Evolutionary conservation across 202 grass and related monocot species (phyloP), one percentile per base, ranked within the genome.

Genomic region (Cymbopogon flexuosus): DNA sequence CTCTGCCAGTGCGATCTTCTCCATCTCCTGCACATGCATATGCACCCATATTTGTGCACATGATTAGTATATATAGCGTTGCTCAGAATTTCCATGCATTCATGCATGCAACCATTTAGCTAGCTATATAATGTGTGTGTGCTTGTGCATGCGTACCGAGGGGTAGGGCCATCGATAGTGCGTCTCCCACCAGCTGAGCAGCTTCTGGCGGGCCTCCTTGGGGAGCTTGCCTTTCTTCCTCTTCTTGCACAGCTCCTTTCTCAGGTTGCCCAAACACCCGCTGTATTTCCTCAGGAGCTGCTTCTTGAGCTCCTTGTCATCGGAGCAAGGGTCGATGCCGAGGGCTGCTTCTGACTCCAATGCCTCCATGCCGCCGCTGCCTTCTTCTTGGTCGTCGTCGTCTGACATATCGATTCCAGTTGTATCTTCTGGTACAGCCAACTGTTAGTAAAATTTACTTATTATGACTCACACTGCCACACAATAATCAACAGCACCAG

Each of bases 151-250:
- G 60, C 68, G 1, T 83, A 91, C 86, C 37, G 79, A 89, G n/a
- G 87, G 83, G 62, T 89, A 89, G 16, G 84, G 70, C 71, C 86
- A 89, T n/a, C 72, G 85, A 10, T 84, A 89, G 56, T 92, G 90
- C 37, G 70, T 52, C 22, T 89, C 83, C 80, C 87, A 92, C 90
- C 83, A 92, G 37, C 23, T 78, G 21, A 89, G 75, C 33, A 89
- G 84, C 79, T 84, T 79, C 78, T 80, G 68, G 2, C 83, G 57
- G 6, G 83, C 87, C 30, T 92, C 87, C 62, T 74, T 92, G 19
- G 84, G 71, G 19, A 89, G 87, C 67, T 87, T 87, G 31, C 81
- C 61, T 60, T 87, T 89, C 76, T 89, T 89, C 84, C 68, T 89
- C 70, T 84, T 88, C 84, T 77, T 84, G 2, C 60, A 78, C 5